Percentiles rank a stretch among this genome's conserved stretches.
phyloP scores from a whole-genome alignment of 2,329 filamentous ascomycete genomes.

The Cordyceps farinosa region DNA sequence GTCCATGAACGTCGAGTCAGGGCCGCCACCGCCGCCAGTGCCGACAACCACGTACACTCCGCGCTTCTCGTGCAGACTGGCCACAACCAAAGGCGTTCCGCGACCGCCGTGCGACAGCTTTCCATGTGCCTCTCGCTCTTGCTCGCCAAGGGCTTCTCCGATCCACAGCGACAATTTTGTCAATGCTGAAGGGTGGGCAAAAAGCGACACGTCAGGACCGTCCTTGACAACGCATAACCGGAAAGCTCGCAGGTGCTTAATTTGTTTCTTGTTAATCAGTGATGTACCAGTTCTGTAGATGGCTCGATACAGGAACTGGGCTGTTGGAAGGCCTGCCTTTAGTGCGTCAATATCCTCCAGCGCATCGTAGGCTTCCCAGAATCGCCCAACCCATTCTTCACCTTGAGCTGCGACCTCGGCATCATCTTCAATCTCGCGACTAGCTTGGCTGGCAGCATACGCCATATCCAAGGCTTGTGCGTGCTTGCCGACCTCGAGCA shows the following conservation, averaged over 20 bases:
- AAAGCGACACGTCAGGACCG: constrained; percentile 84
- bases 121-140: constrained; percentile 70
- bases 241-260: constrained; percentile 87
- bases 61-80: constrained; percentile 79
- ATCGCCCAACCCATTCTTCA: constrained; percentile 63
- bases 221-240: constrained; percentile 96
- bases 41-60: constrained; percentile 92
- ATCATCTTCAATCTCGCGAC: constrained; percentile 45
- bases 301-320: constrained; percentile 84
- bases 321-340: constrained; percentile 72
- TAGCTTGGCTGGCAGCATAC: constrained; percentile 29
- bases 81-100: constrained; percentile 84
- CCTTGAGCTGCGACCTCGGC: constrained; percentile 49
- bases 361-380: constrained; percentile 71
- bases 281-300: constrained; percentile 91
- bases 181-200: constrained; percentile 86
- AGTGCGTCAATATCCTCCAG: constrained; percentile 71
- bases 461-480: constrained; percentile 34
- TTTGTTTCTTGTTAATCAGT: constrained; percentile 88
- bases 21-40: constrained; percentile 80
- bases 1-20: constrained; percentile 66
- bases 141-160: too few species aligned
- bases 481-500: constrained; percentile 82
- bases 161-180: constrained; percentile 40
- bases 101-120: constrained; percentile 64